A percentile compares a stretch with the other conserved stretches of the same genome.
Conservation (phyloP, 768 basidiomycete species). For the Exidia glandulosa region DNA sequence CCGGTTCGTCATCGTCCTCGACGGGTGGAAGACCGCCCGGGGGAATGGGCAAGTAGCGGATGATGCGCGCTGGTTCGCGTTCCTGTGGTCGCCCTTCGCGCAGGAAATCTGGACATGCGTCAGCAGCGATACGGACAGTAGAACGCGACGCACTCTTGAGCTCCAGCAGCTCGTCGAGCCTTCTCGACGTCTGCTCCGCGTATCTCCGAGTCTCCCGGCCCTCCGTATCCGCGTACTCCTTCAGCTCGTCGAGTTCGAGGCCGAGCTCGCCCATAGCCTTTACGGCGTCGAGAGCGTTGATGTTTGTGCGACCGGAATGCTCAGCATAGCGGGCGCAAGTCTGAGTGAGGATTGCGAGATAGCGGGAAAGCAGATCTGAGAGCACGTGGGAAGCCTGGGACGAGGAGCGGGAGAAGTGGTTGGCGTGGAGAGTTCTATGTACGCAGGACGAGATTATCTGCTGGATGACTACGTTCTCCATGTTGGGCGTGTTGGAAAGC, state of each 20-base stretch:
- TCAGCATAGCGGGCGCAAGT: conserved; percentile 65
- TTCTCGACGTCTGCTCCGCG: conserved; percentile 46
- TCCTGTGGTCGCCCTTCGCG: conserved; percentile 45
- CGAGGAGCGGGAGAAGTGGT: conserved; percentile 68
- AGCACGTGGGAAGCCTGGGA: conserved; percentile 58
- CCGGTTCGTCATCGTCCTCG: no score
- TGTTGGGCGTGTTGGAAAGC: not conserved
- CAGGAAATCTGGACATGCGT: conserved; percentile 41
- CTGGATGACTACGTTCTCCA: not conserved
- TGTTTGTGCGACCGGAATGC: conserved; percentile 53
- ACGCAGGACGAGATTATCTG: not conserved
- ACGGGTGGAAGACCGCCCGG: no score
- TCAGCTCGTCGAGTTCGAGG: conserved; percentile 55
- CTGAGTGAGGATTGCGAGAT: conserved; percentile 51
- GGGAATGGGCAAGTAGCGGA: conserved; percentile 29
- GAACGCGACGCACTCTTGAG: conserved; percentile 45
- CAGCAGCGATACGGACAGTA: conserved; percentile 13
- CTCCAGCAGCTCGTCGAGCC: conserved; percentile 64
- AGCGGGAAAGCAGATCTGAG: conserved; percentile 67
- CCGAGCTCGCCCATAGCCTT: conserved; percentile 68
- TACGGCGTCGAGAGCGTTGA: conserved; percentile 50
- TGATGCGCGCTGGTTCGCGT: conserved; percentile 42
- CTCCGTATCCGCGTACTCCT: conserved; percentile 54
- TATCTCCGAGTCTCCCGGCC: conserved; percentile 44
- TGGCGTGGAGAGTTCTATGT: conserved; percentile 54